Evolutionary conservation across 805 yeast genomes (phyloP).

Genomic region (Yarrowia sp.): DNA sequence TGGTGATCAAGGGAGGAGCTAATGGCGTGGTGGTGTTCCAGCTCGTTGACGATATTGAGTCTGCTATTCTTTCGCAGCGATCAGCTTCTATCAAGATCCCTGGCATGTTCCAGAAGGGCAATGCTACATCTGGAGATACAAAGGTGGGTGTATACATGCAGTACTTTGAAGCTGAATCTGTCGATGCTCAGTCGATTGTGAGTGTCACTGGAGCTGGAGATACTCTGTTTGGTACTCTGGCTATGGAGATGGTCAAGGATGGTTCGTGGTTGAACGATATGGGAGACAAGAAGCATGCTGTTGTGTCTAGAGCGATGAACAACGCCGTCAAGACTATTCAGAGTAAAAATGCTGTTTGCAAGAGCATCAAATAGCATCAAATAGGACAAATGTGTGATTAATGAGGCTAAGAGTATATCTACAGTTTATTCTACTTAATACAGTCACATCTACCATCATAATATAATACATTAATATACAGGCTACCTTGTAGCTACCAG

Average conservation of each 20-base stretch:
- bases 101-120: constrained; percentile 24
- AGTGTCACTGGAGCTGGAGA: constrained; percentile 94
- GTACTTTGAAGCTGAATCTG: constrained; percentile 59
- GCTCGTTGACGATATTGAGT: constrained; percentile 45
- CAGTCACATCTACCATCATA: not conserved
- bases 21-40: constrained; percentile 63
- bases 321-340: constrained; percentile 52
- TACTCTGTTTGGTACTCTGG: constrained; percentile 70
- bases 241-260: constrained; percentile 53
- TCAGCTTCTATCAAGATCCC: constrained; percentile 8
- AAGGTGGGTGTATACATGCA: constrained; percentile 65
- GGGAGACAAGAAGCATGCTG: constrained; percentile 47
- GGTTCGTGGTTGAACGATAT: constrained; percentile 48
- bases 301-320: constrained; percentile 49
- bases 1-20: constrained; percentile 71
- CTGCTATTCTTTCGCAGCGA: constrained; percentile 41
- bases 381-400: not conserved
- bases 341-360: constrained; percentile 48
- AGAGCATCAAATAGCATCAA: not conserved
- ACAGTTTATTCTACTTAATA: too few species aligned
- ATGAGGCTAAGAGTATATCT: too few species aligned
- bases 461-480: constrained; percentile 35
- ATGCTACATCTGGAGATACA: constrained; percentile 6
- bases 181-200: constrained; percentile 52
- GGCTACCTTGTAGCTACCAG: constrained; percentile 49